Percentiles rank a stretch among this genome's conserved stretches.
Evolutionary conservation across 495 filamentous ascomycete genomes (phyloP).

Genomic region (Pyrenula massariospora): DNA sequence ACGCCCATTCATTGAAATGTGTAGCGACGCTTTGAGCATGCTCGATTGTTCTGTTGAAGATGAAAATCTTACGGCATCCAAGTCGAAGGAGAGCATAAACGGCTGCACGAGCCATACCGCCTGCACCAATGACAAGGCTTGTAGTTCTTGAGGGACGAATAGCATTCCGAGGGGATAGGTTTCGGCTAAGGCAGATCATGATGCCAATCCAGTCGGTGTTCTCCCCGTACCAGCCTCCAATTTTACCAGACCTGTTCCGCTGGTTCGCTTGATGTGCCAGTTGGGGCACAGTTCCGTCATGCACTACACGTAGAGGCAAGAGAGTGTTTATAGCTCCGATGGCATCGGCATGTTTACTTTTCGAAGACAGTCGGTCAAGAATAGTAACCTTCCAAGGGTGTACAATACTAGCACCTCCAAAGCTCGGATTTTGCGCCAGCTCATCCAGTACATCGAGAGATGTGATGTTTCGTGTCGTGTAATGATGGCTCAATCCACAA

Average conservation of each 20-base stretch:
- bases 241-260: constrained; percentile 51
- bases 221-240: constrained; percentile 64
- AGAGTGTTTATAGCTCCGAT: constrained; percentile 78
- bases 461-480: constrained; percentile 49
- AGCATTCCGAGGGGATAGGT: constrained; percentile 69
- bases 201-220: constrained; percentile 83
- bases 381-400: constrained; percentile 69
- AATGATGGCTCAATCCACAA: constrained; percentile 63
- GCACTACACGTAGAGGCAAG: constrained; percentile 55
- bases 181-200: constrained; percentile 53
- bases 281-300: constrained; percentile 52
- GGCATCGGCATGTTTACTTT: constrained; percentile 64
- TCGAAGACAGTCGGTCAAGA: constrained; percentile 52
- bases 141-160: constrained; percentile 56
- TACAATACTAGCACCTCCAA: constrained; percentile 62
- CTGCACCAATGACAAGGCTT: constrained; percentile 65
- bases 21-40: constrained; percentile 54
- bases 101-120: constrained; percentile 71
- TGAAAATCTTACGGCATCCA: constrained; percentile 68
- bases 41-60: constrained; percentile 56
- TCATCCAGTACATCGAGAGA: constrained; percentile 53
- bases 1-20: constrained; percentile 57
- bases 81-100: constrained; percentile 70
- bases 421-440: constrained; percentile 49
- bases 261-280: constrained; percentile 50